Evolutionary conservation across 257 asterid genomes (phyloP).

Genomic region (Solanum ossicruentum): DNA sequence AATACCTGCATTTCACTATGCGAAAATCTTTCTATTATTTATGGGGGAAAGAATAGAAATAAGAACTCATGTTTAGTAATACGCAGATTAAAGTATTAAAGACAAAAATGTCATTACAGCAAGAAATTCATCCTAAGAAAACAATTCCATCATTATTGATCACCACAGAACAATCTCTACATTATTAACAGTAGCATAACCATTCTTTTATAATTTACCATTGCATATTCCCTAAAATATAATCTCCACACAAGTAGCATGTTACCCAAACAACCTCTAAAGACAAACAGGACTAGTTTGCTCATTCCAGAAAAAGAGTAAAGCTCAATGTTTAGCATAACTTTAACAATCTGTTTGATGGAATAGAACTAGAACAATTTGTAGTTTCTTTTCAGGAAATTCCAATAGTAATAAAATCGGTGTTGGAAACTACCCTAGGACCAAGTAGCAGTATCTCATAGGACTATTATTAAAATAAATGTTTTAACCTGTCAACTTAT

Average conservation of each 20-base stretch:
- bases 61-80: neutral
- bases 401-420: neutral
- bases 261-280: neutral
- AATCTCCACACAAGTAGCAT: neutral
- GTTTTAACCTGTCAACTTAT: neutral
- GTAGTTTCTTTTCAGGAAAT: neutral
- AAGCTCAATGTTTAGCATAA: neutral
- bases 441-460: neutral
- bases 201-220: neutral
- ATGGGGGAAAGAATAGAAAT: neutral
- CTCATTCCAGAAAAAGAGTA: neutral
- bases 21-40: neutral
- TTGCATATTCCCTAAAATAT: neutral
- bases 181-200: neutral
- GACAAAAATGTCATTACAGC: neutral
- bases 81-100: neutral
- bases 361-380: neutral
- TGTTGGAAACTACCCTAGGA: neutral
- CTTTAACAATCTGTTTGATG: neutral
- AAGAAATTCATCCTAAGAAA: neutral
- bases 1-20: neutral
- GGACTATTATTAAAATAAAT: neutral
- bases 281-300: neutral
- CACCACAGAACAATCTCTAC: neutral
- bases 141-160: neutral